Conservation (phyloP, 1,284 basidiomycete species). For the Pseudozyma sp. region DNA sequence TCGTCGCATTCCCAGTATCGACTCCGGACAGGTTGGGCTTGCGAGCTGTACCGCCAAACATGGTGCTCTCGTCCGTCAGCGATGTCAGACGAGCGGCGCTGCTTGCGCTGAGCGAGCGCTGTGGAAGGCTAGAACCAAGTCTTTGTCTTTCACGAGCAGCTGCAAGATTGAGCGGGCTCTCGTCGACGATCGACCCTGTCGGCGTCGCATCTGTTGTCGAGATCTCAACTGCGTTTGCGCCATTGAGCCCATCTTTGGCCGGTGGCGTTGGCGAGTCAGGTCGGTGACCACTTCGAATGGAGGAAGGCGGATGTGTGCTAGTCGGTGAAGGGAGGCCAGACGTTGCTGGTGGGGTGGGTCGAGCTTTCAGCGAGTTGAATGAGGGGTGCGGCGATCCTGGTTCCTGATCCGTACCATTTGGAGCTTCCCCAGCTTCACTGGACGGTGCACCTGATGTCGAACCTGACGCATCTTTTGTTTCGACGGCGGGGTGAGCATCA, state of each 20-base stretch:
- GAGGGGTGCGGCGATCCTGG: slow-evolving; percentile 57
- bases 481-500: background rate
- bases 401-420: slow-evolving; percentile 11
- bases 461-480: background rate
- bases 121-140: slow-evolving; percentile 27
- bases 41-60: slow-evolving; percentile 41
- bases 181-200: slow-evolving; percentile 34
- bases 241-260: background rate
- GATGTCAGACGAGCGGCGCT: slow-evolving; percentile 41
- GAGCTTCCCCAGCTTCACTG: slow-evolving; percentile 21
- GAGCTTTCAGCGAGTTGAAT: slow-evolving; percentile 58
- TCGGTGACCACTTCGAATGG: slow-evolving; percentile 34
- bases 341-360: slow-evolving; percentile 59
- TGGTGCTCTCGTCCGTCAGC: slow-evolving; percentile 48
- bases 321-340: slow-evolving; percentile 48
- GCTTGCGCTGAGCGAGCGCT: slow-evolving; percentile 44
- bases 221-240: background rate
- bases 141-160: slow-evolving; percentile 45
- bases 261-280: slow-evolving; percentile 24
- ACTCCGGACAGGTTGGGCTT: slow-evolving; percentile 20
- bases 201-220: slow-evolving; percentile 32
- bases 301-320: slow-evolving; percentile 44
- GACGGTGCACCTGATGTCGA: background rate
- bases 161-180: slow-evolving; percentile 45
- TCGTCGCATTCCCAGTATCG: slow-evolving; percentile 7